phyloP scores from a whole-genome alignment of 2,329 filamentous ascomycete genomes.

The Emericellopsis atlantica region DNA sequence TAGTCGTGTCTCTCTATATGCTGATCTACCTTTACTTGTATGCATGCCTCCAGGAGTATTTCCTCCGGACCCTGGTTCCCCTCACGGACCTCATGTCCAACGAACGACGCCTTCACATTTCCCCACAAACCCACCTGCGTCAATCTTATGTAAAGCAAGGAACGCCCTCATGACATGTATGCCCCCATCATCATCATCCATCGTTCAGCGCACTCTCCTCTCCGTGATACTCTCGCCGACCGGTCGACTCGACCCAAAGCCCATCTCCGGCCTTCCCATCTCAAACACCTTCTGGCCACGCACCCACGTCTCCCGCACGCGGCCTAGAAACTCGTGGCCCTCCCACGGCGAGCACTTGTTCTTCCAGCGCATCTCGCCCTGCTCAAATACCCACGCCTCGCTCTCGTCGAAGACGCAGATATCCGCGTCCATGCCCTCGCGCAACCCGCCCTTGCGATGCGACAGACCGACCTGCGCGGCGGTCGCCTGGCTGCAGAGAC shows the following conservation, averaged over 20 bases:
- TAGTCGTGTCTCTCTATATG: too few relatives aligned
- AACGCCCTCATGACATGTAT: too few relatives aligned
- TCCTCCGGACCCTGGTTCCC: too few relatives aligned
- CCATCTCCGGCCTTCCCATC: constrained; percentile 40
- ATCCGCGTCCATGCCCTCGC: constrained; percentile 76
- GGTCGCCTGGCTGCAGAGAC: constrained; percentile 77
- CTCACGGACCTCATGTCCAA: too few relatives aligned
- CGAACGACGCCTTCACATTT: too few relatives aligned
- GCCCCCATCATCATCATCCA: too few relatives aligned
- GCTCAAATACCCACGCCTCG: constrained; percentile 61
- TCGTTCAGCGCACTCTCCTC: constrained; percentile 18
- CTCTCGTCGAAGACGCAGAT: constrained; percentile 84
- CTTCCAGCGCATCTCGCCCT: constrained; percentile 81
- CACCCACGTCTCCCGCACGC: constrained; percentile 78
- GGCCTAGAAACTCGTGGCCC: constrained; percentile 62
- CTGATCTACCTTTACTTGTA: too few relatives aligned
- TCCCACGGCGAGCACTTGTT: constrained; percentile 91
- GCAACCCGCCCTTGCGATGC: constrained; percentile 63
- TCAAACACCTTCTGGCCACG: constrained; percentile 65
- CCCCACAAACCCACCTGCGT: too few relatives aligned
- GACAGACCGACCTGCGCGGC: constrained; percentile 78
- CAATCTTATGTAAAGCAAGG: too few relatives aligned
- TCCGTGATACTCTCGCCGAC: constrained; percentile 46
- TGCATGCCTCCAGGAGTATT: too few relatives aligned
- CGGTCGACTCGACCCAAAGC: constrained; percentile 34